Evolutionary conservation across 345 rosid species (phyloP).

Genomic region (Pelargonium nanum): DNA sequence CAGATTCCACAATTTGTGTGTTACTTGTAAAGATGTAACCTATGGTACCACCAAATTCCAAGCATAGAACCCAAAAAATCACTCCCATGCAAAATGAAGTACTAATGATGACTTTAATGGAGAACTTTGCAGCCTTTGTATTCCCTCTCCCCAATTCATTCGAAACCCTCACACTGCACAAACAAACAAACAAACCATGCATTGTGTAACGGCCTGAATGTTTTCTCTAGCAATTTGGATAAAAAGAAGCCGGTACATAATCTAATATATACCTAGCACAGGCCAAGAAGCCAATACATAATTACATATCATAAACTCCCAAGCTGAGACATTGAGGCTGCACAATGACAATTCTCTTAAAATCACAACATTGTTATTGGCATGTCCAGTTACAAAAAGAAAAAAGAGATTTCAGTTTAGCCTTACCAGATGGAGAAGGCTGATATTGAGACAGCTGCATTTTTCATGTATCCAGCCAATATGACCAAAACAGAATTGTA

Average conservation of each 20-base stretch:
- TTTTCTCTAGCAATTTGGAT: too few species aligned
- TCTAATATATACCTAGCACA: conserved; percentile 16
- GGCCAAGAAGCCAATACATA: conserved; percentile 29
- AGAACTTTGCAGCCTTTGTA: conserved; percentile 25
- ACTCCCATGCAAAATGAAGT: conserved; percentile 20
- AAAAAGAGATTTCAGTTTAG: not conserved
- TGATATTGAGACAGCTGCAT: conserved; percentile 22
- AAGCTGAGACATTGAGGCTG: conserved; percentile 29
- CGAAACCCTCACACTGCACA: conserved; percentile 34
- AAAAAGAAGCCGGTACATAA: not conserved
- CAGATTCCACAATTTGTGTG: conserved; percentile 20
- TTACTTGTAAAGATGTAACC: conserved; percentile 21
- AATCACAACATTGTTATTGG: not conserved
- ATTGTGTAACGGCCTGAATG: not conserved
- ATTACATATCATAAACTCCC: conserved; percentile 29
- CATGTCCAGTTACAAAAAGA: not conserved
- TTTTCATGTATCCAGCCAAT: conserved; percentile 30
- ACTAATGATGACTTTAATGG: conserved; percentile 19
- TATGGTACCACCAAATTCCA: conserved; percentile 18
- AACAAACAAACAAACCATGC: not conserved
- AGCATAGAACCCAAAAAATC: conserved; percentile 23
- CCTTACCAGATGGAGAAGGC: conserved; percentile 36
- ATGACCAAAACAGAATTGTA: conserved; percentile 24
- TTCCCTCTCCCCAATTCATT: conserved; percentile 41
- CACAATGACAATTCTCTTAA: not conserved